Evolutionary conservation across 2,329 filamentous ascomycete genomes (phyloP), one percentile per base, ranked within the genome.

Genomic region (Calonectria fujianensis): DNA sequence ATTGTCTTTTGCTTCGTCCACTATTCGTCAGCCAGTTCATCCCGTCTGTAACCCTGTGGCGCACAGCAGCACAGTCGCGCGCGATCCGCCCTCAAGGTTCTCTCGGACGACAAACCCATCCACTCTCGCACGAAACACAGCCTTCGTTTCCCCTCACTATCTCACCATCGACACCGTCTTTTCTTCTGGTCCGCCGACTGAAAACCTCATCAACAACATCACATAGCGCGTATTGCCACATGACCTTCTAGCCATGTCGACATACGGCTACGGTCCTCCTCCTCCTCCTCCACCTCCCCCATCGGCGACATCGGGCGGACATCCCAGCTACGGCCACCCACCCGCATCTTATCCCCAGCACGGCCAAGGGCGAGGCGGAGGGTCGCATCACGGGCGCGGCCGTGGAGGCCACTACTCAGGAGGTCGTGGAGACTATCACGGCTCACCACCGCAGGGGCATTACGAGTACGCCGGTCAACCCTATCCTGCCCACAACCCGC

Each of bases 201-300:
- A 9, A 5, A 45, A 14, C 45, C 32, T 41, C 64, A 45, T 29
- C 35, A 37, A 31, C n/a, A 41, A 29, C 35, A 35, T 37, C 32
- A 32, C 35, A 41, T 13, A 32, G 24, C 45, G 39, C 69, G 5
- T 69, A 32, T n/a, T 14, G 6, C 69, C 64, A 29, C 29, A 70
- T 50, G 50, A 70, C 27, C 48, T 50, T n/a, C 20, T 66, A 65
- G 29, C 37, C 65, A 90, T 90, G 89, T 85, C 89, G 29, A 82
- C 83, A 39, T 90, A 91, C 84, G 88, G 87, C 69, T 91, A 90
- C 85, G 89, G 86, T n/a, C 89, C 88, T 29, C 88, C 89, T 70
- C 89, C 89, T 16, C 88, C 89, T 24, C 86, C 89, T 6, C 88
- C 32, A 35, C 32, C 89, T 41, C 85, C 88, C 18, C 87, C 81